Conservation (phyloP, 2,329 filamentous ascomycete genomes). For the Stemphylium vesicarium region DNA sequence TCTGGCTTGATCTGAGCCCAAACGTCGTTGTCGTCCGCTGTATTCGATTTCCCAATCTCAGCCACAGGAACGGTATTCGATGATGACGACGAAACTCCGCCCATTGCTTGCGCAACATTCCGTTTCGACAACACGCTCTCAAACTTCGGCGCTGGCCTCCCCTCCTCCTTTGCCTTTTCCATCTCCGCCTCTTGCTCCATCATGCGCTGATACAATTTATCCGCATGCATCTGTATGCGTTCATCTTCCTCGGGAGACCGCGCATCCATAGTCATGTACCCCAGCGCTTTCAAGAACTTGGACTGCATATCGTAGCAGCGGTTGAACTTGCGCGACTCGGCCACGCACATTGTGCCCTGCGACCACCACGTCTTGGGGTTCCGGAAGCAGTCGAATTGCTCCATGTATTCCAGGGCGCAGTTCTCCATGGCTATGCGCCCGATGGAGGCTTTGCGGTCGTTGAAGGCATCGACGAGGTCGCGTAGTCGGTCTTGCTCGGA, state of each 20-base stretch:
- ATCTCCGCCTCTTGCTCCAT: conserved; percentile 77
- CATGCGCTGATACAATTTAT: conserved; percentile 87
- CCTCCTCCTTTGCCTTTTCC: conserved; percentile 70
- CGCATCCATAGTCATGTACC: conserved; percentile 76
- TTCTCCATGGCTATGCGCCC: conserved; percentile 88
- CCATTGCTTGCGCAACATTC: conserved; percentile 38
- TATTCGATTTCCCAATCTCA: background rate
- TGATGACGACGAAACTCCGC: conserved; percentile 21
- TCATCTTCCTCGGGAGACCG: conserved; percentile 76
- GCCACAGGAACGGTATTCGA: conserved; percentile 12
- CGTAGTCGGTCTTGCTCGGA: conserved; percentile 80
- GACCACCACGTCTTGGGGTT: conserved; percentile 68
- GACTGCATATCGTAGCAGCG: conserved; percentile 89
- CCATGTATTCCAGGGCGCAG: conserved; percentile 84
- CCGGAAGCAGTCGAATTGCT: conserved; percentile 82
- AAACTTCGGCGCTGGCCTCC: conserved; percentile 62
- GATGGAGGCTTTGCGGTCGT: conserved; percentile 78
- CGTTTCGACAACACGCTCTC: conserved; percentile 59
- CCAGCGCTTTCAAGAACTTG: conserved; percentile 88
- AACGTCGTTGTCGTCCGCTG: conserved; percentile 27
- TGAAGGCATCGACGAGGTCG: conserved; percentile 82
- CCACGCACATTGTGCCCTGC: conserved; percentile 78
- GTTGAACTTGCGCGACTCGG: conserved; percentile 78
- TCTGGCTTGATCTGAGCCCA: conserved; percentile 43
- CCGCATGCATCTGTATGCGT: conserved; percentile 90